These are phyloP conservation scores for Lyophyllum decastes DNA, from an alignment of 768 basidiomycete genomes.

Conservation along the genomic window DNA sequence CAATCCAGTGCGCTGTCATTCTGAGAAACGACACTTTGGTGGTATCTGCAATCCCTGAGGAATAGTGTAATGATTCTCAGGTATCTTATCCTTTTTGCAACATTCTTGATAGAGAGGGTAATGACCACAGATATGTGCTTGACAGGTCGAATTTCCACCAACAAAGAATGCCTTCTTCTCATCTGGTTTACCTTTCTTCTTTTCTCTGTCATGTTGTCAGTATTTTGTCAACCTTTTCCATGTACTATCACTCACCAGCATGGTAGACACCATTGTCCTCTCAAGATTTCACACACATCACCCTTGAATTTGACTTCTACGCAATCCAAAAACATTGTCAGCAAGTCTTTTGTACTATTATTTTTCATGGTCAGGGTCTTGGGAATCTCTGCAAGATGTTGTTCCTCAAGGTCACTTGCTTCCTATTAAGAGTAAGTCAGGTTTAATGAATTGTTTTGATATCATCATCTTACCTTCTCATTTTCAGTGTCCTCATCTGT, in stretches of 20 bases:
- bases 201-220: neutral
- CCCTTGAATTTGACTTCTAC: neutral
- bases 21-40: conserved; percentile 14
- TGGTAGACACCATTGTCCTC: neutral
- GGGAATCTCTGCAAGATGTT: too few species aligned
- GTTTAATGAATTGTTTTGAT: too few species aligned
- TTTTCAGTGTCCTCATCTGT: too few species aligned
- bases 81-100: neutral
- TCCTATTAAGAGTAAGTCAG: too few species aligned
- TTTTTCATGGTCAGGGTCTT: too few species aligned
- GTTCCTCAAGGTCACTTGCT: too few species aligned
- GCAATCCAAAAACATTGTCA: neutral
- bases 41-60: conserved; percentile 13
- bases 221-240: neutral
- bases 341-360: too few species aligned
- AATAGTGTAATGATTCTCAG: neutral
- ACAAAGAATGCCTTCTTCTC: neutral
- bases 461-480: too few species aligned
- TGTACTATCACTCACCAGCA: neutral
- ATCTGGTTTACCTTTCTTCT: neutral
- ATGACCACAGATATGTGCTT: neutral
- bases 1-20: conserved; percentile 26
- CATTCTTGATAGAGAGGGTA: neutral
- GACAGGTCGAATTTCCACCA: neutral
- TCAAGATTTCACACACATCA: neutral